Evolutionary conservation across 108 stramenopile species (phyloP), one percentile per base, ranked within the genome.

Genomic region (Chaetoceros tenuissimus): DNA sequence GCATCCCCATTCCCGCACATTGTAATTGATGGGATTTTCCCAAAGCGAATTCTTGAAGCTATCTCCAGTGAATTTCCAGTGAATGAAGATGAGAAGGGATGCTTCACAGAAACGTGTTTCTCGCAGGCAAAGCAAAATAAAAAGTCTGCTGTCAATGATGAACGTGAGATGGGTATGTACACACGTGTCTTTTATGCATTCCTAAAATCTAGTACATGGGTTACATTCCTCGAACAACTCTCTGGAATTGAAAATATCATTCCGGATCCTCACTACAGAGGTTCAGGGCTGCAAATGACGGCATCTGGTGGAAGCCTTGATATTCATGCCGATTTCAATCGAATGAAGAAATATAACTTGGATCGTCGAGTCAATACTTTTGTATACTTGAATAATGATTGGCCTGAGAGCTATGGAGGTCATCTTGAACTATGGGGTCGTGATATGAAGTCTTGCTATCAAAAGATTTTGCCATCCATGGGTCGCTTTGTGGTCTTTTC

Each of bases 321-420:
- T 28, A 66, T 75, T 48, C 67, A 75, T 53, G 62, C 73, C 53
- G 73, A 75, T 57, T 69, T 66, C 44, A 68, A 69, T 24, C 25
- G 25, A 22, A 55, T 66, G 27, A 26, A 45, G 1, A 25, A 13
- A 13, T 31, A 34, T 27, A 27, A 66, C 5, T 34, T 70, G 28
- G 69, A 69, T 49, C 64, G 73, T 18, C 58, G 73, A 13, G 63
- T 75, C 16, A 75, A 69, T 31, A 19, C 57, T 3, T 75, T 75
- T 31, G 22, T 75, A 5, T 75, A 23, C 34, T 31, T 75, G 48
- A 75, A 75, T 24, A 16, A 47, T 30, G 68, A 75, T 52, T 75
- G 73, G 73, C n/a, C 46, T 2, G 68, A 69, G 24, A 31, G 46
- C 19, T 66, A 65, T 46, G 67, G 73, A 1, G 73, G 73, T 0